phyloP scores from a whole-genome alignment of 2,329 filamentous ascomycete species.

The Trichoderma pleuroti region DNA sequence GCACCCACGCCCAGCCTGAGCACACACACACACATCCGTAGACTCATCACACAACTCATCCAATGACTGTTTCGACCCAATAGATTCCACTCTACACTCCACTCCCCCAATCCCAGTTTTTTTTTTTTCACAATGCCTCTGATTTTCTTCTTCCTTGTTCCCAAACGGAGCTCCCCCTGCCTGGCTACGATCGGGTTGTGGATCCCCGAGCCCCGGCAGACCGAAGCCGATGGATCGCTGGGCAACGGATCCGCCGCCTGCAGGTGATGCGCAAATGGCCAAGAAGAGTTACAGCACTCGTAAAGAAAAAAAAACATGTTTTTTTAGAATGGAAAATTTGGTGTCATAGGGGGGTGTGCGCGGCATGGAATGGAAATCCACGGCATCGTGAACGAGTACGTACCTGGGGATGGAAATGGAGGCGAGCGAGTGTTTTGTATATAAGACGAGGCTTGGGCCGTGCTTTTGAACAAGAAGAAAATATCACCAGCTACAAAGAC shows the following conservation, averaged over 20 bases:
- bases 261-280: neutral
- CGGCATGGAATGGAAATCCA: conserved; percentile 5
- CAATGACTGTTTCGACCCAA: neutral
- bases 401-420: neutral
- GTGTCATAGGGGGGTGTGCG: neutral
- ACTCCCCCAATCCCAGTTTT: neutral
- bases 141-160: neutral
- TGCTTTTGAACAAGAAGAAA: neutral
- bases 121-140: neutral
- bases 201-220: conserved; percentile 2
- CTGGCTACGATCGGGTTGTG: conserved; percentile 18
- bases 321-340: neutral
- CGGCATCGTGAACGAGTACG: conserved; percentile 17
- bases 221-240: neutral
- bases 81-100: neutral
- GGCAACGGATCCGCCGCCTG: neutral
- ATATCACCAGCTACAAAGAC: neutral
- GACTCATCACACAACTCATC: neutral
- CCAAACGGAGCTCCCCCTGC: neutral
- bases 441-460: neutral
- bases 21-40: neutral
- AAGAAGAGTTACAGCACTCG: neutral
- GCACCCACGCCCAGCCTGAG: too few species aligned
- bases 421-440: neutral
- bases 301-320: neutral